These are phyloP conservation scores for Neurospora crassa DNA, from an alignment of 2,329 filamentous ascomycete species.

Conservation along the genomic window DNA sequence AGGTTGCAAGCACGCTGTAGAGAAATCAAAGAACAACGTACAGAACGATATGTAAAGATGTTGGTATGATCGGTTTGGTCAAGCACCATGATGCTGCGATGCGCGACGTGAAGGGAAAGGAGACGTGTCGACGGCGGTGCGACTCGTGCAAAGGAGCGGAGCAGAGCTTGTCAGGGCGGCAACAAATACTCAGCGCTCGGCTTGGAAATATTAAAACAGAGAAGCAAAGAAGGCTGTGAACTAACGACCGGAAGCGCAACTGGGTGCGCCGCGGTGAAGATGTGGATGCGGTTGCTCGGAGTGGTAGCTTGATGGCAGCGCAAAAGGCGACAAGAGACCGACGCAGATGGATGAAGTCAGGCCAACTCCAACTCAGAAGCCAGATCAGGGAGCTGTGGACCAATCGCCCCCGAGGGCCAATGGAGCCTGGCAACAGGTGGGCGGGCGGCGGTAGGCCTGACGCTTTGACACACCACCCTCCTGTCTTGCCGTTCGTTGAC, in stretches of 20 bases:
- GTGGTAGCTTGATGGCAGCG: not conserved
- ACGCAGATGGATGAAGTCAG: not conserved
- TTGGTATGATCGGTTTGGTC: conserved; percentile 7
- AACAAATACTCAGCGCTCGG: not conserved
- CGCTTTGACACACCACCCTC: not conserved
- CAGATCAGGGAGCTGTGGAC: not conserved
- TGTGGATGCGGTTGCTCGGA: not conserved
- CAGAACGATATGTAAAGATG: conserved; percentile 12
- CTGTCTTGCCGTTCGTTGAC: not conserved
- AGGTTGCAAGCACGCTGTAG: not conserved
- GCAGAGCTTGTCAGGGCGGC: not conserved
- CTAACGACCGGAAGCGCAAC: not conserved
- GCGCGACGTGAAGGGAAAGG: not conserved
- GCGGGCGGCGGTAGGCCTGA: not conserved
- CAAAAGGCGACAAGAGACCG: not conserved
- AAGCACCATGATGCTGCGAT: conserved; percentile 17
- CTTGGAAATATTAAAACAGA: not conserved
- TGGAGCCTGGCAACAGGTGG: not conserved
- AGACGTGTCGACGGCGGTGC: not conserved
- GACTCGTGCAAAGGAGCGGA: not conserved
- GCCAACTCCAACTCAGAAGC: not conserved
- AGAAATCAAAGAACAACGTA: conserved; percentile 7
- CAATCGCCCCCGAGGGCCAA: not conserved
- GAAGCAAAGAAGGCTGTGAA: not conserved
- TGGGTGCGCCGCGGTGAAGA: not conserved